Percentiles rank a stretch among this genome's conserved stretches.
Evolutionary conservation across 1,284 basidiomycete species (phyloP).

Genomic region (Peniophora sp.): DNA sequence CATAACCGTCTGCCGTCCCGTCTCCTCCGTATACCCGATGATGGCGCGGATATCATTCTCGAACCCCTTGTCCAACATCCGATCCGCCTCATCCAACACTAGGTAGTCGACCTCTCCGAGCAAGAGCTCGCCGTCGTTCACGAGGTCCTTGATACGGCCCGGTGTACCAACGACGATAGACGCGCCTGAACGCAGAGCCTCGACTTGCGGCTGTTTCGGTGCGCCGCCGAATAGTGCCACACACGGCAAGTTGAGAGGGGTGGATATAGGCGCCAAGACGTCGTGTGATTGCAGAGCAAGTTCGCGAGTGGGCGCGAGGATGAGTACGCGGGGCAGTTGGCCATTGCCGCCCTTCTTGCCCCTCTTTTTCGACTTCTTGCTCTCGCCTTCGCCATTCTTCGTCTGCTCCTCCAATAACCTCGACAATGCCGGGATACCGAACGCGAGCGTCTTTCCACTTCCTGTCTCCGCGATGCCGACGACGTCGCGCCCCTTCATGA

Average conservation of each 20-base stretch:
- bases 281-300: conserved; percentile 93
- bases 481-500: conserved; percentile 78
- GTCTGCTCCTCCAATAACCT: conserved; percentile 45
- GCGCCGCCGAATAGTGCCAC: conserved; percentile 93
- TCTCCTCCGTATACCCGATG: conserved; percentile 71
- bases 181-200: conserved; percentile 48
- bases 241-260: conserved; percentile 67
- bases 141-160: conserved; percentile 86
- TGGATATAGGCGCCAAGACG: conserved; percentile 73
- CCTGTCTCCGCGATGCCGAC: conserved; percentile 98
- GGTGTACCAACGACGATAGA: conserved; percentile 92
- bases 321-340: conserved; percentile 53
- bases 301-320: conserved; percentile 91
- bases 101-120: conserved; percentile 84
- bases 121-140: conserved; percentile 79
- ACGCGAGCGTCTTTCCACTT: conserved; percentile 94
- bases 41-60: conserved; percentile 97
- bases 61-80: conserved; percentile 98
- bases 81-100: conserved; percentile 95
- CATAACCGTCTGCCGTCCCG: conserved; percentile 83
- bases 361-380: conserved; percentile 18
- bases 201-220: conserved; percentile 78
- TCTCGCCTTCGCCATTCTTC: conserved; percentile 19
- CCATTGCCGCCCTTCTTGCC: conserved; percentile 20
- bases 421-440: conserved; percentile 85